Evolutionary conservation across 805 yeast genomes (phyloP), one percentile per base, ranked within the genome.

Genomic region (Hyphopichia homilentoma): DNA sequence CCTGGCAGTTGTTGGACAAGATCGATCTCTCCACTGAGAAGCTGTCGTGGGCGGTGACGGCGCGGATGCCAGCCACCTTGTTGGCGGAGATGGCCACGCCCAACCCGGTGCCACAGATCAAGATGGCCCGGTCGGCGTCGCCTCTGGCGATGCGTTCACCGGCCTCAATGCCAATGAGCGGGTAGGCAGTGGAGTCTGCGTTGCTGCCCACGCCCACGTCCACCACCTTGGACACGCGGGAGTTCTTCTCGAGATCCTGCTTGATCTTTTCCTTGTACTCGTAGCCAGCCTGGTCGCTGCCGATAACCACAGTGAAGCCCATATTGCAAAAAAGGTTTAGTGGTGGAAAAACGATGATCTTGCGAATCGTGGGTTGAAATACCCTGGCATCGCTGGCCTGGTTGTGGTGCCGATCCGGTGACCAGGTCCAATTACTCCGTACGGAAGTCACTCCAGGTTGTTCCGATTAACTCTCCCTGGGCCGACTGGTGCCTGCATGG

Each of bases 21-120:
- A 68, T 65, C 21, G 66, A 56, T 34, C 75, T 50, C 44, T 68
- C 75, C 14, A 68, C 73, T 25, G 67, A 57, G 51, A 67, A 68
- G 5, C 68, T 57, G 42, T 68, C 74, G 36, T 68, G 73, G 4
- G 73, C 74, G 15, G 74, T 68, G 7, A 63, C 73, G 1, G 74
- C 74, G 28, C 74, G 50, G 33, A 68, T 66, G 7, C 73, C 73
- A 3, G 54, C 44, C 14, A 68, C 75, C 41, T 68, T 68, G 49
- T 68, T 69, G 9, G 75, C 74, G 23, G 67, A 50, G 30, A 69
- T 57, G 9, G 73, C 72, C n/a, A 69, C 73, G 1, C 75, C 75
- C 21, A 69, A 52, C 1, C 75, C 75, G 6, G 75, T 69, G 3
- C 74, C 75, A 44, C 75, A 69, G 40, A 69, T 60, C 25, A 69